Conservation (phyloP, 1,284 basidiomycete species). For the Tilletia setariae region DNA sequence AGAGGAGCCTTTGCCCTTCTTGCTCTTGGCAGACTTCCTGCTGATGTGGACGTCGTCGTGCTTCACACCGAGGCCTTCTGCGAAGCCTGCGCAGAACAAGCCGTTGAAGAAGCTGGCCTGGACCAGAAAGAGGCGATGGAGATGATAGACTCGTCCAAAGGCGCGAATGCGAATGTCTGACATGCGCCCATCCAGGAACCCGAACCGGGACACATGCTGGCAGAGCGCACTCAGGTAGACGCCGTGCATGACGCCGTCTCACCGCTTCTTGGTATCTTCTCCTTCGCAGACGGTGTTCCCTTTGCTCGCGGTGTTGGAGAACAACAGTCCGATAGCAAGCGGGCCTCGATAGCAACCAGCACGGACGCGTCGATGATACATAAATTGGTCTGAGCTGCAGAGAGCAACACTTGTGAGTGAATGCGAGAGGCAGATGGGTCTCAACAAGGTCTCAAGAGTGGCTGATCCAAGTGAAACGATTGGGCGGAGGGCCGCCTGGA, state of each 20-base stretch:
- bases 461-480: too few relatives aligned
- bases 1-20: neutral
- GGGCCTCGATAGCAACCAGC: too few relatives aligned
- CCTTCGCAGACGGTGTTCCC: neutral
- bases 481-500: too few relatives aligned
- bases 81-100: slow-evolving; percentile 42
- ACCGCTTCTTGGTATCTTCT: neutral
- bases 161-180: slow-evolving; percentile 39
- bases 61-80: slow-evolving; percentile 20
- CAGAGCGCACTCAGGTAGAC: slow-evolving; percentile 13
- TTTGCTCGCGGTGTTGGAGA: neutral
- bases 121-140: slow-evolving; percentile 45
- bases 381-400: too few relatives aligned
- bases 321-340: too few relatives aligned
- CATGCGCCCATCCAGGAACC: slow-evolving; percentile 13
- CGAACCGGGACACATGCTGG: slow-evolving; percentile 13
- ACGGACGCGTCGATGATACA: too few relatives aligned
- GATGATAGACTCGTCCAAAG: slow-evolving; percentile 39
- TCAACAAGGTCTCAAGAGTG: too few relatives aligned
- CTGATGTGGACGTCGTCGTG: neutral
- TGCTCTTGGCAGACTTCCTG: neutral
- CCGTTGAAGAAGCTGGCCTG: slow-evolving; percentile 48
- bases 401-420: too few relatives aligned
- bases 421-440: too few relatives aligned
- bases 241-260: neutral